phyloP scores from a whole-genome alignment of 2,329 filamentous ascomycete species.

The Diaporthe amygdali region DNA sequence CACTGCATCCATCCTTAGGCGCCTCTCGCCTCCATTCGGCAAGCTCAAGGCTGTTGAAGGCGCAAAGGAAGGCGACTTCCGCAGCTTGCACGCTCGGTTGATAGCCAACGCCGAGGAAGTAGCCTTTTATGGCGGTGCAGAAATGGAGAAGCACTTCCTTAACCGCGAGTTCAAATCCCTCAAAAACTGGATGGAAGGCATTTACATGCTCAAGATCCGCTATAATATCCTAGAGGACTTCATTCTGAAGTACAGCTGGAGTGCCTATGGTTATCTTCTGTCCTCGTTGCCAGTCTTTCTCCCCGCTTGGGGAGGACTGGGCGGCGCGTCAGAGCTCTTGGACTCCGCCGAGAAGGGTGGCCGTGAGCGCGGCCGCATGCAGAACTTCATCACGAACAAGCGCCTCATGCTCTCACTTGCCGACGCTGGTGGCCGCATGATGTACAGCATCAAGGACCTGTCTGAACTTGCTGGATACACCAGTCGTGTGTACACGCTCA shows the following conservation, averaged over 20 bases:
- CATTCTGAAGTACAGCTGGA: conserved; percentile 98
- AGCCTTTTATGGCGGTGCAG: conserved; percentile 94
- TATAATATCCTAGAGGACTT: conserved; percentile 99
- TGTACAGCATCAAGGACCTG: conserved; percentile 99
- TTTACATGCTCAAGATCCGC: conserved; percentile 95
- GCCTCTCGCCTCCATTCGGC: conserved; percentile 91
- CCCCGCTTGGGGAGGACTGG: conserved; percentile 89
- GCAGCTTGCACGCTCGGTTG: conserved; percentile 85
- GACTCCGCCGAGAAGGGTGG: conserved; percentile 52
- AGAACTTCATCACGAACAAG: conserved; percentile 99
- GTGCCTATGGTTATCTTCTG: conserved; percentile 92
- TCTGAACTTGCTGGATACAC: conserved; percentile 96
- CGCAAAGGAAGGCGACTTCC: conserved; percentile 92
- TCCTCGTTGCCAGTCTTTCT: conserved; percentile 94
- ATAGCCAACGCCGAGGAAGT: conserved; percentile 98
- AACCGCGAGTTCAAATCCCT: conserved; percentile 92
- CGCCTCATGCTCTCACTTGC: conserved; percentile 96
- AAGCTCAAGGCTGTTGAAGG: conserved; percentile 97
- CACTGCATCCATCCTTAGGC: conserved; percentile 87
- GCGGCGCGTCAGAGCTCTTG: conserved; percentile 71
- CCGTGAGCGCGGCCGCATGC: conserved; percentile 87
- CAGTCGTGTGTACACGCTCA: conserved; percentile 92
- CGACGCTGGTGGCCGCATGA: conserved; percentile 96
- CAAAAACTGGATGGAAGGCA: conserved; percentile 96
- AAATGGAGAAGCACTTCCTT: conserved; percentile 92